Conservation (phyloP, 2,329 filamentous ascomycete genomes). For the Paracamarosporium sp. region DNA sequence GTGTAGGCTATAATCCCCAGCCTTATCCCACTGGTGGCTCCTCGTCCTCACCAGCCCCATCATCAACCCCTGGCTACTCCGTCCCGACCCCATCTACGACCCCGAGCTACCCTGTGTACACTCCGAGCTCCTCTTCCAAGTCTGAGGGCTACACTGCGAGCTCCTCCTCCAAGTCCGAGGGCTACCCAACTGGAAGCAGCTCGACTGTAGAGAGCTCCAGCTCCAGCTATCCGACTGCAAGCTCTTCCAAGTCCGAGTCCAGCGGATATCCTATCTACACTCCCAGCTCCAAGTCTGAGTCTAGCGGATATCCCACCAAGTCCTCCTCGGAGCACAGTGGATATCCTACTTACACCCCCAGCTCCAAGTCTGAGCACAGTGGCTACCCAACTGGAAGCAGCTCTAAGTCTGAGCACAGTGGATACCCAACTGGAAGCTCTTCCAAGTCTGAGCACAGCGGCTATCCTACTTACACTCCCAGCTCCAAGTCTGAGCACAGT, state of each 20-base stretch:
- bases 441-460: neutral
- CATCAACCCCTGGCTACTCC: slow-evolving; percentile 3
- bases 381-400: neutral
- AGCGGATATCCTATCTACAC: neutral
- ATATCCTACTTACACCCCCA: neutral
- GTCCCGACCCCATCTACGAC: slow-evolving; percentile 2
- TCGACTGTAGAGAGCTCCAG: neutral
- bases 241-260: neutral
- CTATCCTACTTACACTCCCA: neutral
- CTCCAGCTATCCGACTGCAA: neutral
- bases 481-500: neutral
- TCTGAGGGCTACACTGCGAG: slow-evolving; percentile 9
- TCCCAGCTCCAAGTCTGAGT: slow-evolving; percentile 11
- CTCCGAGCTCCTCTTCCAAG: slow-evolving; percentile 6
- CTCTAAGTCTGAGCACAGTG: neutral
- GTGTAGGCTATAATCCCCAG: slow-evolving; percentile 17
- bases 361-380: slow-evolving; percentile 10
- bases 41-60: slow-evolving; percentile 1
- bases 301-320: slow-evolving; percentile 3
- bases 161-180: slow-evolving; percentile 12
- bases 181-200: neutral
- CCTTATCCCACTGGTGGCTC: slow-evolving; percentile 21
- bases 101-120: slow-evolving; percentile 8
- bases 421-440: neutral
- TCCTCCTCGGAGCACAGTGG: neutral